Evolutionary conservation across 2,329 filamentous ascomycete genomes (phyloP).

Genomic region (Dothistroma septosporum): DNA sequence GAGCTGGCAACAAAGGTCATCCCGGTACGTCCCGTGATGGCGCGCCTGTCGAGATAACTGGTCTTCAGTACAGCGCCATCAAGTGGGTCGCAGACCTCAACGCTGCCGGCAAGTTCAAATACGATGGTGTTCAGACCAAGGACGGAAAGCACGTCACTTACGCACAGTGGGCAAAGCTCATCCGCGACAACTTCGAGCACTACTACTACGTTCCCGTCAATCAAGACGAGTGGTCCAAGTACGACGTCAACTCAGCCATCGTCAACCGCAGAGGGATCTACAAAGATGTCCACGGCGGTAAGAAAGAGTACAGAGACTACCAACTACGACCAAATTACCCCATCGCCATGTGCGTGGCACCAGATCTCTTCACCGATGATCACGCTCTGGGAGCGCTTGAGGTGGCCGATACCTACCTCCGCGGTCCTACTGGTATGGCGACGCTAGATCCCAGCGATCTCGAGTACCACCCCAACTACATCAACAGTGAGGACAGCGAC

Average conservation of each 20-base stretch:
- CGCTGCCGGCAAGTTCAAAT: slow-evolving; percentile 64
- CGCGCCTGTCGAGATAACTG: slow-evolving; percentile 90
- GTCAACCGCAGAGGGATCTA: slow-evolving; percentile 94
- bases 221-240: slow-evolving; percentile 64
- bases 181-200: slow-evolving; percentile 84
- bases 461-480: slow-evolving; percentile 92
- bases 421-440: slow-evolving; percentile 89
- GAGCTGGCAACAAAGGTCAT: slow-evolving; percentile 84
- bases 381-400: slow-evolving; percentile 78
- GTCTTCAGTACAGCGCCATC: slow-evolving; percentile 84
- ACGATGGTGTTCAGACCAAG: slow-evolving; percentile 61
- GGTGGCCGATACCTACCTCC: slow-evolving; percentile 71
- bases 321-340: slow-evolving; percentile 92
- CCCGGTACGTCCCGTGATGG: slow-evolving; percentile 97
- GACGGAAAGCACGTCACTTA: slow-evolving; percentile 59
- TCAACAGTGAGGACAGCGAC: slow-evolving; percentile 86
- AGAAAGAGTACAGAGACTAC: slow-evolving; percentile 96
- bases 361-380: slow-evolving; percentile 73
- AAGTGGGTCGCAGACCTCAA: slow-evolving; percentile 70
- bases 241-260: slow-evolving; percentile 74
- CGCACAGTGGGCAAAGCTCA: slow-evolving; percentile 70
- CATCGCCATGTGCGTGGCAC: slow-evolving; percentile 91
- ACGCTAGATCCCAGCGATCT: slow-evolving; percentile 88
- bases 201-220: slow-evolving; percentile 81
- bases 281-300: slow-evolving; percentile 91